Percentiles rank a stretch among this genome's conserved stretches.
These are phyloP conservation scores for Pseudogymnoascus sp. DNA, from an alignment of 2,329 filamentous ascomycete genomes.

Conservation along the genomic window DNA sequence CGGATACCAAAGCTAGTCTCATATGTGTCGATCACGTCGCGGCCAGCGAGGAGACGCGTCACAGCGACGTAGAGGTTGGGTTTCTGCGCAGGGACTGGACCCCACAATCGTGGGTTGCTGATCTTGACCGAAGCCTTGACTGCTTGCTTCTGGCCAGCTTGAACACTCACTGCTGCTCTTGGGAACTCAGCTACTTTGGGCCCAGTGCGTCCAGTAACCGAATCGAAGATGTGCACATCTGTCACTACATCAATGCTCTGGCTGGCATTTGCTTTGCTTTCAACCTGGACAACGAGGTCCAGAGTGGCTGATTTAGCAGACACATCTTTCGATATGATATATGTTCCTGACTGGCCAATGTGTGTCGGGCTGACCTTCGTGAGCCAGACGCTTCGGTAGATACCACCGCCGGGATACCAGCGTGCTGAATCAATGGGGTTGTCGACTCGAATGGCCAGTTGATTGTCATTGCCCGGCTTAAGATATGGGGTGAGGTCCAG, in stretches of 20 bases:
- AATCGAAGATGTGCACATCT: conserved; percentile 34
- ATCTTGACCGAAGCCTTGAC: conserved; percentile 28
- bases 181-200: conserved; percentile 33
- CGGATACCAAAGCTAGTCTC: conserved; percentile 46
- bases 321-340: conserved; percentile 39
- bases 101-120: conserved; percentile 38
- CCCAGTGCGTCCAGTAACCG: conserved; percentile 21
- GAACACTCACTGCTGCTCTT: conserved; percentile 24
- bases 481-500: conserved; percentile 42
- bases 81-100: conserved; percentile 37
- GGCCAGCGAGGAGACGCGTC: conserved; percentile 31
- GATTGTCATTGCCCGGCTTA: conserved; percentile 31
- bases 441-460: conserved; percentile 44
- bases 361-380: conserved; percentile 40
- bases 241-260: conserved; percentile 34
- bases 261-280: conserved; percentile 32
- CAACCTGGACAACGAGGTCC: conserved; percentile 37
- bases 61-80: conserved; percentile 43
- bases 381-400: conserved; percentile 51
- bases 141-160: conserved; percentile 26
- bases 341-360: conserved; percentile 44
- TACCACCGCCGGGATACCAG: conserved; percentile 48
- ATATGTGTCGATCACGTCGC: conserved; percentile 35
- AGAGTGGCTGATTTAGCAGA: conserved; percentile 39
- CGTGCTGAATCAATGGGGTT: conserved; percentile 42